Percentiles rank a stretch among this genome's conserved stretches.
phyloP scores from a whole-genome alignment of 768 basidiomycete genomes.

The Mycena maculata region DNA sequence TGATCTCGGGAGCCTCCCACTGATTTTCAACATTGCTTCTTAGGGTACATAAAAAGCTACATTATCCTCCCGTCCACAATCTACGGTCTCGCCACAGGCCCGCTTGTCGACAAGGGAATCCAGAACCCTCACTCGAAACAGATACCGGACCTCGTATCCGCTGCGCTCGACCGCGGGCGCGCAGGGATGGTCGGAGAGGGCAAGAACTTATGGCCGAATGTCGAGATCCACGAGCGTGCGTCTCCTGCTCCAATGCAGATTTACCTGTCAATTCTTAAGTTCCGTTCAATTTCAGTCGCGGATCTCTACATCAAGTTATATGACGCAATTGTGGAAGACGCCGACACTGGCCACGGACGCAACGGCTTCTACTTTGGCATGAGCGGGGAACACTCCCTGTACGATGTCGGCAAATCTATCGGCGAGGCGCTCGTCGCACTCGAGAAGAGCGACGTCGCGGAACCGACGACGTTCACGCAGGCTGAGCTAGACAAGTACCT shows the following conservation, averaged over 20 bases:
- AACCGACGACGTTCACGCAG: constrained; percentile 15
- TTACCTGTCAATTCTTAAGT: too few relatives aligned
- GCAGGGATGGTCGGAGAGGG: constrained; percentile 53
- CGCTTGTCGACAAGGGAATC: constrained; percentile 62
- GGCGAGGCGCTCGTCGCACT: constrained; percentile 51
- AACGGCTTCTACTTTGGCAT: constrained; percentile 67
- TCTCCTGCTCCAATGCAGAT: too few relatives aligned
- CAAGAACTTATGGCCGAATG: constrained; percentile 43
- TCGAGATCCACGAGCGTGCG: constrained; percentile 40
- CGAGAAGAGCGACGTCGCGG: constrained; percentile 50
- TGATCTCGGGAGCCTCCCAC: constrained; percentile 1
- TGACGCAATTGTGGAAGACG: constrained; percentile 47
- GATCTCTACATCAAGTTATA: constrained; percentile 59
- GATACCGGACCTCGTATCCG: constrained; percentile 60
- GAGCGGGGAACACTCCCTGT: constrained; percentile 59
- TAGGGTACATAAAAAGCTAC: constrained; percentile 64
- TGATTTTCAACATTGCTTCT: background rate
- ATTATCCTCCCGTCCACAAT: constrained; percentile 69
- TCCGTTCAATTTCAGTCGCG: constrained; percentile 56
- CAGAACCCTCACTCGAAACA: constrained; percentile 65
- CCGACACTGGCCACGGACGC: constrained; percentile 54
- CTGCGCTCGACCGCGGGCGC: constrained; percentile 57
- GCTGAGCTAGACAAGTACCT: constrained; percentile 19
- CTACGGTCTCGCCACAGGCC: constrained; percentile 63
- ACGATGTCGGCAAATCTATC: constrained; percentile 55